Percentiles rank a stretch among this genome's conserved stretches.
These are phyloP conservation scores for Isochrysis galbana DNA, from an alignment of 78 protist species.

Conservation along the genomic window DNA sequence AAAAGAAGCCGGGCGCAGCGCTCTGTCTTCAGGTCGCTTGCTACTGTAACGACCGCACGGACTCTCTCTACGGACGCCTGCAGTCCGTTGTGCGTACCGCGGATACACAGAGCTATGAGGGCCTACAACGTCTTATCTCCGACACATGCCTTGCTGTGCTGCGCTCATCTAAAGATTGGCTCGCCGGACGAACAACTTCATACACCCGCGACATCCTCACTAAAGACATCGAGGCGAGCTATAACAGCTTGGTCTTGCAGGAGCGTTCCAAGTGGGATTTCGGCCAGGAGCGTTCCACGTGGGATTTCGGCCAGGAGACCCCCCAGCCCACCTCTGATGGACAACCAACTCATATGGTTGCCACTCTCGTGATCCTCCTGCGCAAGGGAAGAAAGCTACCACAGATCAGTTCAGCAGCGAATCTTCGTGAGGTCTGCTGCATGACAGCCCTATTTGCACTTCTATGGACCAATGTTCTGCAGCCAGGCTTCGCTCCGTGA, in stretches of 20 bases:
- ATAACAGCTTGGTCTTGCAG: background rate
- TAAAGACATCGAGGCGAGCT: background rate
- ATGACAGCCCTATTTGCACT: no score
- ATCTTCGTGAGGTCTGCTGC: background rate
- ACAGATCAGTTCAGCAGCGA: background rate
- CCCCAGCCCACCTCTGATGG: background rate
- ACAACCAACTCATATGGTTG: background rate
- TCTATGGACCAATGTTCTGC: no score
- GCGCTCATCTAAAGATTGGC: background rate
- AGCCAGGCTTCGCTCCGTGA: no score
- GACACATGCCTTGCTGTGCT: slow-evolving; percentile 32
- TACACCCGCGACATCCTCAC: background rate
- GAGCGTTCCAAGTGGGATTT: slow-evolving; percentile 11
- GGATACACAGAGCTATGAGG: background rate
- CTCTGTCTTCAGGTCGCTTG: background rate
- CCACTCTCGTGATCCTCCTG: background rate
- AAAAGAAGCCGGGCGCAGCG: background rate
- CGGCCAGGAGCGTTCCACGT: background rate
- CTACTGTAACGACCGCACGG: background rate
- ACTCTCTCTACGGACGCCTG: background rate
- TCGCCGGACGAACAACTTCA: background rate
- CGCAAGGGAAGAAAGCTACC: background rate
- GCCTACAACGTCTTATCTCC: background rate
- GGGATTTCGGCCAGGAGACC: background rate
- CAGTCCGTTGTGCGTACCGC: background rate